Evolutionary conservation across 768 basidiomycete species (phyloP), one percentile per base, ranked within the genome.

Genomic region (Suillus luteus): DNA sequence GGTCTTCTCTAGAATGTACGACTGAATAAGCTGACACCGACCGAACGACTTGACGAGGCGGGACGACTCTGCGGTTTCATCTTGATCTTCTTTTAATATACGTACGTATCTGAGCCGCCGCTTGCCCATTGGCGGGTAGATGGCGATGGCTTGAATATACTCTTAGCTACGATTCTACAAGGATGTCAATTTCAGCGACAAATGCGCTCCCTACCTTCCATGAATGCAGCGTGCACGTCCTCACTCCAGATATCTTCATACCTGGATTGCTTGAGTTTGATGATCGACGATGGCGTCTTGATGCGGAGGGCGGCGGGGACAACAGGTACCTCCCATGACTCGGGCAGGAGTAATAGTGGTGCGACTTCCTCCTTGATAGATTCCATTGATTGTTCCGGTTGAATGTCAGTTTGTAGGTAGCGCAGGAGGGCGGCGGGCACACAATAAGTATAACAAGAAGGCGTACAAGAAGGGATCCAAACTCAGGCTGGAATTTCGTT

Each of bases 11-110:
- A 76, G 62, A 38, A 78, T 71, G 52, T 80, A 78, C 0, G 76
- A 75, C 37, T 80, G 77, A 40, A 78, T 80, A 24, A 78, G 71
- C 64, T 78, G 77, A 65, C 79, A 78, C 22, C 77, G 77, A 59
- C 77, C 77, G 62, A 80, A 77, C 24, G 75, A 75, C 63, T 66
- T 77, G 59, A 65, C 31, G 54, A 11, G 12, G 1, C 62, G 67
- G 48, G 66, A 66, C 33, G 63, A 49, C 12, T 61, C 60, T 22
- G 64, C 58, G 15, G 17, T 17, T 19, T 54, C 54, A n/a, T 67
- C 71, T 35, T 65, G 60, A 43, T 68, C 65, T 14, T 66, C 58
- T 19, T 58, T 58, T 41, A 71, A 62, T n/a, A 76, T 33, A 3
- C 68, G 71, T 33, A 71, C 73, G 54, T 77, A 76, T 66, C 68